A percentile compares a stretch with the other conserved stretches of the same genome.
Conservation (phyloP, 805 yeast species). For the Candida patagonica region DNA sequence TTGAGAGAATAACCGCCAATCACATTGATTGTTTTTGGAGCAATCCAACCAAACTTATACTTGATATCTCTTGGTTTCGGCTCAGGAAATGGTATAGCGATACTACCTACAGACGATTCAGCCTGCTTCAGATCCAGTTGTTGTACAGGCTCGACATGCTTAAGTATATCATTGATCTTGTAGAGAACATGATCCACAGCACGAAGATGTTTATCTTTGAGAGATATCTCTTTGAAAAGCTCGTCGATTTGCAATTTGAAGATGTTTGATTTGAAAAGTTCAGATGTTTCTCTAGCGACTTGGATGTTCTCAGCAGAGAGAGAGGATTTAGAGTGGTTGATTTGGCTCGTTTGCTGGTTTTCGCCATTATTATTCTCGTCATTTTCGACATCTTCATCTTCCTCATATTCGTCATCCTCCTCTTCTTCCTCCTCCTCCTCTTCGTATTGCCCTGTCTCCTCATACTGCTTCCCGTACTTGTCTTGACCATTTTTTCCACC, state of each 20-base stretch:
- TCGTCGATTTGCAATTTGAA: slow-evolving; percentile 95
- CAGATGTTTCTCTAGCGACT: slow-evolving; percentile 87
- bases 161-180: slow-evolving; percentile 58
- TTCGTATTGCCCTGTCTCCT: slow-evolving; percentile 4
- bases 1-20: slow-evolving; percentile 87
- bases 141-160: slow-evolving; percentile 43
- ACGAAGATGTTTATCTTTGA: slow-evolving; percentile 59
- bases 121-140: slow-evolving; percentile 48
- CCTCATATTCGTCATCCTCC: slow-evolving; percentile 13
- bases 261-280: slow-evolving; percentile 86
- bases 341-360: slow-evolving; percentile 3
- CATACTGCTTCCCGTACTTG: slow-evolving; percentile 3
- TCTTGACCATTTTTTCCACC: slow-evolving; percentile 7
- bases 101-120: slow-evolving; percentile 37
- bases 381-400: slow-evolving; percentile 11
- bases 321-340: not conserved
- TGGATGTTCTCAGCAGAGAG: slow-evolving; percentile 72
- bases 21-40: slow-evolving; percentile 68
- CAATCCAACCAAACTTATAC: slow-evolving; percentile 57
- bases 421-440: slow-evolving; percentile 8
- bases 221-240: slow-evolving; percentile 65
- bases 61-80: slow-evolving; percentile 71
- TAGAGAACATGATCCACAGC: slow-evolving; percentile 69
- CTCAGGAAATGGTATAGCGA: slow-evolving; percentile 78
- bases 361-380: no score